These are phyloP conservation scores for Pseudopithomyces chartarum DNA, from an alignment of 2,329 filamentous ascomycete genomes.

Conservation along the genomic window DNA sequence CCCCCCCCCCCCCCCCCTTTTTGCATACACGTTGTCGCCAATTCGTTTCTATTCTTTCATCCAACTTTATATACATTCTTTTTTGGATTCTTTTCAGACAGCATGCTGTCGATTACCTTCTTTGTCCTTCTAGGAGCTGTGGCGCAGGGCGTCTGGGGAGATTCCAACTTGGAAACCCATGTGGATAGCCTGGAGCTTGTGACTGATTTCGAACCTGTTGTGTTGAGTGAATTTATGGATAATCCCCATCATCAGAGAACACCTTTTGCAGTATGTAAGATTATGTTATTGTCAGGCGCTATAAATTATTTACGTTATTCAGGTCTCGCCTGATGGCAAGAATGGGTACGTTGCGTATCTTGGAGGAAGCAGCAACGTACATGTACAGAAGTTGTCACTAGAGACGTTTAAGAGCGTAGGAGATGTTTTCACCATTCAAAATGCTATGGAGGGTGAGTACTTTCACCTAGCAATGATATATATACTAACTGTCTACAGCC, in stretches of 20 bases:
- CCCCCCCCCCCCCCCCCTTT: too few species aligned
- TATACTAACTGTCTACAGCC: neutral
- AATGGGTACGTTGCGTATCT: neutral
- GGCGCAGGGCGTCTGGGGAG: neutral
- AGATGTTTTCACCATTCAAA: neutral
- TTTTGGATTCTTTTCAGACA: neutral
- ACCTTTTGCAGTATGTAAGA: neutral
- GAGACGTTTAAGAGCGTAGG: neutral
- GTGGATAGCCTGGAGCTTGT: neutral
- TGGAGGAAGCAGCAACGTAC: neutral
- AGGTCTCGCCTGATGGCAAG: constrained; percentile 2
- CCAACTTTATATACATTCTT: neutral
- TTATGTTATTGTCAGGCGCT: neutral
- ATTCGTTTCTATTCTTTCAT: neutral
- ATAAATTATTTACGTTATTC: neutral
- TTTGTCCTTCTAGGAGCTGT: neutral
- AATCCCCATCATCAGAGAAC: neutral
- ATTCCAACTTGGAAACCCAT: neutral
- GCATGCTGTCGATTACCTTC: neutral
- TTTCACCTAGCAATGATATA: neutral
- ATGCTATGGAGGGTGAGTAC: neutral
- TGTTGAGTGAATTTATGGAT: neutral
- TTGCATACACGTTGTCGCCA: too few species aligned
- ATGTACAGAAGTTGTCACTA: neutral
- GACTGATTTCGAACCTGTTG: neutral